A percentile compares a stretch with the other conserved stretches of the same genome.
phyloP scores from a whole-genome alignment of 805 yeast genomes.

The Tetrapisispora nanseiensis region DNA sequence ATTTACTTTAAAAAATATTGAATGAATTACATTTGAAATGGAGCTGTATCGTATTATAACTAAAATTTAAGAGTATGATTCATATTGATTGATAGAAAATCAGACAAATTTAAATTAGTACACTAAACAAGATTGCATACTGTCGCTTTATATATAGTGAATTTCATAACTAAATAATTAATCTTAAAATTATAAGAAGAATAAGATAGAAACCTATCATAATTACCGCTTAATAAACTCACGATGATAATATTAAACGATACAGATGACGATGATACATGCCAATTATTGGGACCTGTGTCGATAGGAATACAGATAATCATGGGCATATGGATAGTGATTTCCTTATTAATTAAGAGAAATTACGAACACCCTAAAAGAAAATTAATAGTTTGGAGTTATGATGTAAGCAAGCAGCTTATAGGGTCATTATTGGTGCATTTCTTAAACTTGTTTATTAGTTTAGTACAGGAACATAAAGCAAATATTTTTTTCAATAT shows the following conservation, averaged over 20 bases:
- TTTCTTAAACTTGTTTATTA: conserved; percentile 59
- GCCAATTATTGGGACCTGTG: conserved; percentile 76
- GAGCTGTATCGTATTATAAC: too few relatives aligned
- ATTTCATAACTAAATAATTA: too few relatives aligned
- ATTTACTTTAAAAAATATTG: too few relatives aligned
- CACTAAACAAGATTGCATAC: too few relatives aligned
- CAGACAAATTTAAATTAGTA: too few relatives aligned
- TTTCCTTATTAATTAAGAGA: conserved; percentile 66
- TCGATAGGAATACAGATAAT: conserved; percentile 68
- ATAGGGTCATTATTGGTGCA: conserved; percentile 83
- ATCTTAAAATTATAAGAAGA: too few relatives aligned
- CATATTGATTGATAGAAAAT: too few relatives aligned
- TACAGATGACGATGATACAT: conserved; percentile 19
- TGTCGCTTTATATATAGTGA: too few relatives aligned
- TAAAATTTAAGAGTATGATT: too few relatives aligned
- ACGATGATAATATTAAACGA: conserved; percentile 2
- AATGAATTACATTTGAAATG: too few relatives aligned
- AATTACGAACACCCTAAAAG: conserved; percentile 74
- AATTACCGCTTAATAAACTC: too few relatives aligned
- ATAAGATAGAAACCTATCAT: too few relatives aligned
- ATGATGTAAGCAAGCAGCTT: conserved; percentile 83
- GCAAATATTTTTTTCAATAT: not conserved
- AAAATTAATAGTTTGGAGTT: conserved; percentile 82
- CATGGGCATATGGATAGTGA: conserved; percentile 68
- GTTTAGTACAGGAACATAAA: conserved; percentile 41